Evolutionary conservation across 148 eudicot species (phyloP).

Genomic region (Rhododendron henanense): DNA sequence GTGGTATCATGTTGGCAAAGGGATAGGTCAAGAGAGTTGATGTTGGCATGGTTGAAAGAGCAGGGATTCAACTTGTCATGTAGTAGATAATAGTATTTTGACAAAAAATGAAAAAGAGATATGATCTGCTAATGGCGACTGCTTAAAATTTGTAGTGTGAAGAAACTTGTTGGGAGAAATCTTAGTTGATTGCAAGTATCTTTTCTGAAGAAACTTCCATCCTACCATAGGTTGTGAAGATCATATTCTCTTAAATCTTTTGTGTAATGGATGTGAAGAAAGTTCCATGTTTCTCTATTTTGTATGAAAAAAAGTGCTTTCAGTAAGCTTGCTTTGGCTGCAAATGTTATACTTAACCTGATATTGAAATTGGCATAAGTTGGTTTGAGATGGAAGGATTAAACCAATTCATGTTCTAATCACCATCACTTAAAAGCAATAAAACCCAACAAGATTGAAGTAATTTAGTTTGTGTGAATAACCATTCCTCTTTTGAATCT

Average conservation of each 20-base stretch:
- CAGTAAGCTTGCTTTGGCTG: background rate
- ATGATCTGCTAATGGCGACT: background rate
- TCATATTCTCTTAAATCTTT: background rate
- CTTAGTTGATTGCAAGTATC: background rate
- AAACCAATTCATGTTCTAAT: background rate
- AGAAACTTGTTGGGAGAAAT: background rate
- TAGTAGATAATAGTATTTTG: background rate
- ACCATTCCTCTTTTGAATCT: constrained; percentile 10
- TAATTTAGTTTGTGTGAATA: background rate
- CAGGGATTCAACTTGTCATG: background rate
- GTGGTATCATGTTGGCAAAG: background rate
- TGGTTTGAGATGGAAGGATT: background rate
- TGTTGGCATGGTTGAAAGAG: background rate
- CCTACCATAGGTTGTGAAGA: background rate
- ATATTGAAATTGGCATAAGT: background rate
- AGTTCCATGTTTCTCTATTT: background rate
- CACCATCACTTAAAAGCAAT: background rate
- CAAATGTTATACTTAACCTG: background rate
- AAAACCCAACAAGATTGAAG: background rate
- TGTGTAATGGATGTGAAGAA: background rate
- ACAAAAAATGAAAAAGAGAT: background rate
- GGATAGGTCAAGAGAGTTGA: background rate
- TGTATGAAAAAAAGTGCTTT: background rate
- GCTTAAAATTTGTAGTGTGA: background rate
- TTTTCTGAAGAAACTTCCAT: background rate